Conservation (phyloP, 306 rosid species). For the Comarum palustre region DNA sequence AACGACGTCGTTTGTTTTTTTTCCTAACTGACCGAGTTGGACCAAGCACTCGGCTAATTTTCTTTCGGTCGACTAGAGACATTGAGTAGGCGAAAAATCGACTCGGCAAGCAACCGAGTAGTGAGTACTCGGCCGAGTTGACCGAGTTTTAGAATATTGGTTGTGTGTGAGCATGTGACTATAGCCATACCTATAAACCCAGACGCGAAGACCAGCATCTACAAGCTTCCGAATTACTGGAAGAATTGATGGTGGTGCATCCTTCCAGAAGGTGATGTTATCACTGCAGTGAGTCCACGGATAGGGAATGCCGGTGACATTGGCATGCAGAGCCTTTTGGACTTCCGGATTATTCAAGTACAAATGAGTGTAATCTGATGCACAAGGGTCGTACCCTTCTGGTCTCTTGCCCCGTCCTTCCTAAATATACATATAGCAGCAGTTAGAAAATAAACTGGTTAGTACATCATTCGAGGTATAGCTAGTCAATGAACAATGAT, state of each 20-base stretch:
- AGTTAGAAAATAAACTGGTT: no score
- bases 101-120: no score
- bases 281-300: constrained; percentile 46
- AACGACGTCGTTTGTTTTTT: no score
- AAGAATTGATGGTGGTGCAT: constrained; percentile 59
- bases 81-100: no score
- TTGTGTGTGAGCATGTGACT: no score
- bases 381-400: constrained; percentile 50
- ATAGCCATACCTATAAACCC: constrained; percentile 70
- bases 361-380: constrained; percentile 26
- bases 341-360: constrained; percentile 47
- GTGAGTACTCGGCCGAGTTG: no score
- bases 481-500: background rate
- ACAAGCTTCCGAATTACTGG: constrained; percentile 61
- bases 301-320: constrained; percentile 44
- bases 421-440: constrained; percentile 12
- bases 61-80: no score
- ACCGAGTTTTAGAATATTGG: no score
- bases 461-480: background rate
- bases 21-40: no score
- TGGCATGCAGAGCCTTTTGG: constrained; percentile 53
- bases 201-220: constrained; percentile 64
- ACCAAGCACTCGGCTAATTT: no score
- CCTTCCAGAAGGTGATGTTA: constrained; percentile 52
- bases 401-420: constrained; percentile 32